Percentiles rank a stretch among this genome's conserved stretches.
Conservation (phyloP, 805 yeast genomes). For the Pichia exigua region DNA sequence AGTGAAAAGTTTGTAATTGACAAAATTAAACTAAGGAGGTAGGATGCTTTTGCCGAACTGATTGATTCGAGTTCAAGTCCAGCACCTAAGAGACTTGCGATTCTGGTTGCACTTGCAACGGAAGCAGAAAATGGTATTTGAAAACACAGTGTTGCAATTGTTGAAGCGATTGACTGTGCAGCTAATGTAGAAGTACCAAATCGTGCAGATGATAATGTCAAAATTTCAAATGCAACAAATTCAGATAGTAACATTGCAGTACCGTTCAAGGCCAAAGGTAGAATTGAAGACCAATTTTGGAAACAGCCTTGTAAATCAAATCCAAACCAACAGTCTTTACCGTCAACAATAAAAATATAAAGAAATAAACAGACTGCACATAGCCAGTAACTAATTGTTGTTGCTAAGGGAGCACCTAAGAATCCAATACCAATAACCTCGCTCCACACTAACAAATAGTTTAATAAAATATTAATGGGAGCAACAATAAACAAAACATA, state of each 20-base stretch:
- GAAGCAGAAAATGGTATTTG: conserved; percentile 53
- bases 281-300: conserved; percentile 33
- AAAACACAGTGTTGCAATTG: conserved; percentile 44
- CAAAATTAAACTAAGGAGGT: conserved; percentile 27
- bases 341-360: conserved; percentile 54
- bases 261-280: conserved; percentile 44
- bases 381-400: conserved; percentile 61
- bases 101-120: conserved; percentile 47
- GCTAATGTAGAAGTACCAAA: conserved; percentile 48
- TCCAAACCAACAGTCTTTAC: conserved; percentile 67
- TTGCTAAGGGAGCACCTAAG: conserved; percentile 69
- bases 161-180: conserved; percentile 48
- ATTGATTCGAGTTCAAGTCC: conserved; percentile 25
- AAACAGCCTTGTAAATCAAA: conserved; percentile 27
- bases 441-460: conserved; percentile 61
- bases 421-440: conserved; percentile 53
- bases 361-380: conserved; percentile 49
- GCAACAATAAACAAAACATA: conserved; percentile 60
- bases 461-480: conserved; percentile 59
- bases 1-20: conserved; percentile 36
- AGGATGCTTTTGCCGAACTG: conserved; percentile 36
- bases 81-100: conserved; percentile 47
- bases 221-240: conserved; percentile 47
- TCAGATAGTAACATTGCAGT: conserved; percentile 49
- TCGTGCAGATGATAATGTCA: conserved; percentile 44